Evolutionary conservation across 2,329 filamentous ascomycete species (phyloP).

Genomic region (Phoma sp.): DNA sequence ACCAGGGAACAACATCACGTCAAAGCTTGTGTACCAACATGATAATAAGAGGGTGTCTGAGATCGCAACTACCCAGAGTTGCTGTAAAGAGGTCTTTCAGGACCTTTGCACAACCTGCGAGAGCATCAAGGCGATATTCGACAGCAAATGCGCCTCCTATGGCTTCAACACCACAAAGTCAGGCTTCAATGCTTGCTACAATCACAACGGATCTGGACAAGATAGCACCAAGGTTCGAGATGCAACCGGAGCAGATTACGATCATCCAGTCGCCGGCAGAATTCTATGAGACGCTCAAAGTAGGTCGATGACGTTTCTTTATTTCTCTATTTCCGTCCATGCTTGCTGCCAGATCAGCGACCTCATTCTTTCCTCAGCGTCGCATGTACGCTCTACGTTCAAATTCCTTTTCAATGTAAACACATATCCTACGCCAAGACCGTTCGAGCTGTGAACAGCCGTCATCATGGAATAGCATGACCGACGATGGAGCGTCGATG

Average conservation of each 20-base stretch:
- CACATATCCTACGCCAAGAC: not conserved
- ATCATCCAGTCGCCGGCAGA: conserved; percentile 83
- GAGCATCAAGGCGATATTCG: conserved; percentile 40
- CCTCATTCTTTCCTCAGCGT: not conserved
- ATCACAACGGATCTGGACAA: conserved; percentile 81
- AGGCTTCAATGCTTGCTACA: conserved; percentile 61
- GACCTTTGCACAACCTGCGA: conserved; percentile 18
- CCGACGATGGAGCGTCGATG: not conserved
- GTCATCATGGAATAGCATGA: not conserved
- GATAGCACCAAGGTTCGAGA: conserved; percentile 88
- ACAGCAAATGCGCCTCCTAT: conserved; percentile 40
- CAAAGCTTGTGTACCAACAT: conserved; percentile 26
- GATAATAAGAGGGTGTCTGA: conserved; percentile 45
- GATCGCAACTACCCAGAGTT: conserved; percentile 32
- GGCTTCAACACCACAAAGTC: conserved; percentile 54
- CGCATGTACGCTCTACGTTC: no score
- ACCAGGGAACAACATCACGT: conserved; percentile 1
- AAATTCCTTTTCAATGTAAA: no score
- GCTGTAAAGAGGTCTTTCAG: conserved; percentile 26
- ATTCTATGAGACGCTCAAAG: conserved; percentile 92
- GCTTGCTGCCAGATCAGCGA: not conserved
- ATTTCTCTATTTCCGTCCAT: not conserved
- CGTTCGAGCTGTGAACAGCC: not conserved
- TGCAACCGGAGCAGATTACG: conserved; percentile 79
- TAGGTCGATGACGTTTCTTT: conserved; percentile 47